Evolutionary conservation across 2,329 filamentous ascomycete genomes (phyloP).

Genomic region (Cytospora chrysosperma): DNA sequence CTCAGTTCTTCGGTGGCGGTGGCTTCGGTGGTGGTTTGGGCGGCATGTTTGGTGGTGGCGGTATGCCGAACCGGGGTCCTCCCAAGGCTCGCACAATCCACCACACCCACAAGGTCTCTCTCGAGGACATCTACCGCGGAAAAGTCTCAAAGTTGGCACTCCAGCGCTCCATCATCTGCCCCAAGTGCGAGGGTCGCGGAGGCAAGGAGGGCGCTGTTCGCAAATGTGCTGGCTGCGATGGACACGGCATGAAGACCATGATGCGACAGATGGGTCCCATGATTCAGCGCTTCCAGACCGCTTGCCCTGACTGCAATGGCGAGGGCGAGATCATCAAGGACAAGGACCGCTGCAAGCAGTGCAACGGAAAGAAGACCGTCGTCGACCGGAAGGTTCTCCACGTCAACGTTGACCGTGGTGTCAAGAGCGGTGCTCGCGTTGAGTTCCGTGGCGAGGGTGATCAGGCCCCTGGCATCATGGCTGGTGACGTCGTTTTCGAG

Average conservation of each 20-base stretch:
- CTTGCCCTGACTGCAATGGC: constrained; percentile 96
- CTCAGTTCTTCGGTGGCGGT: constrained; percentile 84
- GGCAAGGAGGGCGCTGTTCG: constrained; percentile 98
- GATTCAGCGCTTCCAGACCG: constrained; percentile 99
- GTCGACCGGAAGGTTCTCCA: constrained; percentile 98
- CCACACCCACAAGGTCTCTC: constrained; percentile 96
- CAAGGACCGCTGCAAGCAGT: constrained; percentile 96
- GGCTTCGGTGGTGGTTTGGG: constrained; percentile 72
- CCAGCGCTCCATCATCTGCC: constrained; percentile 95
- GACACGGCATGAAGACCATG: constrained; percentile 98
- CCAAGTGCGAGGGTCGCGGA: constrained; percentile 88
- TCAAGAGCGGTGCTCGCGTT: constrained; percentile 91
- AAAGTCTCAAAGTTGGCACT: constrained; percentile 97
- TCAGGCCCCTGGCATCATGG: constrained; percentile 87
- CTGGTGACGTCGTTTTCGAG: constrained; percentile 96
- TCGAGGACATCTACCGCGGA: constrained; percentile 97
- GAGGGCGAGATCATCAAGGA: constrained; percentile 97
- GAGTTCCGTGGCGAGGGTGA: constrained; percentile 97
- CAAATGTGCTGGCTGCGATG: constrained; percentile 86
- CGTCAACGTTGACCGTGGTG: constrained; percentile 94
- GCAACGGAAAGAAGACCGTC: constrained; percentile 95
- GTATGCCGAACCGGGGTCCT: constrained; percentile 77
- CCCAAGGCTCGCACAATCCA: constrained; percentile 91
- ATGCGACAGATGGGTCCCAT: constrained; percentile 99
- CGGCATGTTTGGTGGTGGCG: constrained; percentile 75